phyloP scores from a whole-genome alignment of 805 yeast species.

The Maudiozyma bulderi region DNA sequence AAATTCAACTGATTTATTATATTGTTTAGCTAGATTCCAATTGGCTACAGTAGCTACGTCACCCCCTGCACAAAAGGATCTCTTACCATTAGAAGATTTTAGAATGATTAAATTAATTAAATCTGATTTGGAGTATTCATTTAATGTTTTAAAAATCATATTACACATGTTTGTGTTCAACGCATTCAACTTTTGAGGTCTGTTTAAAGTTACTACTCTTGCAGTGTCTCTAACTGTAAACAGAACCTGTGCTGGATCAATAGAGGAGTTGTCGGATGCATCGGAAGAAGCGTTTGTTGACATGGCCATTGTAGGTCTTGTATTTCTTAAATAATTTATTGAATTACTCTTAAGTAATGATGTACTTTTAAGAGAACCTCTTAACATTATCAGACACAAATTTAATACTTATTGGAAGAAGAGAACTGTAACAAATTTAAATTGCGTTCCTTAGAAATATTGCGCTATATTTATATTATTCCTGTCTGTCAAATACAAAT shows the following conservation, averaged over 20 bases:
- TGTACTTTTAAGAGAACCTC: neutral
- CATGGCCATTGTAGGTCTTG: neutral
- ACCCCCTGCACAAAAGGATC: slow-evolving; percentile 92
- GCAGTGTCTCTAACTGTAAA: slow-evolving; percentile 37
- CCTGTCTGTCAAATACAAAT: no score
- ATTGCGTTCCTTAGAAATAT: no score
- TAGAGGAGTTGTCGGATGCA: neutral
- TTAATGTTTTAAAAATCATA: slow-evolving; percentile 59
- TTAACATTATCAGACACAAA: neutral
- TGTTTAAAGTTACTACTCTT: slow-evolving; percentile 65
- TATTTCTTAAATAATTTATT: neutral
- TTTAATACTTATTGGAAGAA: neutral
- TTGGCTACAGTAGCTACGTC: slow-evolving; percentile 79
- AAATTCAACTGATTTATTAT: slow-evolving; percentile 46
- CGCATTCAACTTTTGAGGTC: slow-evolving; percentile 79
- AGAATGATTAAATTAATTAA: slow-evolving; percentile 58
- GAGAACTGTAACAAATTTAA: no score
- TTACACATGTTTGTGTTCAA: slow-evolving; percentile 66
- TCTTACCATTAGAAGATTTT: slow-evolving; percentile 40
- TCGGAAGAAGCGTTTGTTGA: neutral
- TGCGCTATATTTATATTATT: no score
- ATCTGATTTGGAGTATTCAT: slow-evolving; percentile 66
- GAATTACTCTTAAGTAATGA: neutral
- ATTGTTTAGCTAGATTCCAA: slow-evolving; percentile 40
- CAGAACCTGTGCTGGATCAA: slow-evolving; percentile 10